phyloP scores from a whole-genome alignment of 2,329 filamentous ascomycete species.

The Penicillium palitans region DNA sequence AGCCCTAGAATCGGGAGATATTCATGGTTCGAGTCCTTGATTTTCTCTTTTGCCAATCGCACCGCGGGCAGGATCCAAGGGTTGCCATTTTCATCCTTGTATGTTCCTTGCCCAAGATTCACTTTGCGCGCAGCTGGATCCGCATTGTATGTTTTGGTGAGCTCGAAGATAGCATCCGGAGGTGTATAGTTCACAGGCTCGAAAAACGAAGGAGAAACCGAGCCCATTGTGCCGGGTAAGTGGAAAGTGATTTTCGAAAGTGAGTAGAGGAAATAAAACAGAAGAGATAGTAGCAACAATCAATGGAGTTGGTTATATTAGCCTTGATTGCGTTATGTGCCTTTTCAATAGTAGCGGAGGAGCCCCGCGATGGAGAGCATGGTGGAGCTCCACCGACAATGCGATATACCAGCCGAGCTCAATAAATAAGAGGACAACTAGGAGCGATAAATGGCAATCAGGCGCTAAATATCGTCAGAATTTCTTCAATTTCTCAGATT shows the following conservation, averaged over 20 bases:
- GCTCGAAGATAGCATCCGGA: not conserved
- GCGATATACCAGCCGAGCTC: not conserved
- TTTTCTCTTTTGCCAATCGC: not conserved
- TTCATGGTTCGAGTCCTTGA: not conserved
- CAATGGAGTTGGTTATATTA: not conserved
- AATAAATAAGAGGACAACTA: not conserved
- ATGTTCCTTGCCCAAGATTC: not conserved
- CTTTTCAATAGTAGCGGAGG: not conserved
- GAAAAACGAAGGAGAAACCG: not conserved
- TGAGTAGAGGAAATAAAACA: not conserved
- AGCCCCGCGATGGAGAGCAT: not conserved
- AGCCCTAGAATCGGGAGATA: not conserved
- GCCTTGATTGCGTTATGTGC: not conserved
- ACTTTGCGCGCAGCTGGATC: not conserved
- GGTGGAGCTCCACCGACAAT: constrained; percentile 1
- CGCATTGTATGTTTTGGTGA: not conserved
- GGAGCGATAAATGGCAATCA: not conserved
- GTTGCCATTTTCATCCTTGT: not conserved
- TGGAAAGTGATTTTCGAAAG: not conserved
- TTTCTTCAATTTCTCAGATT: not conserved
- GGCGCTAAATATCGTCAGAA: not conserved
- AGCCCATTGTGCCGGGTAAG: not conserved
- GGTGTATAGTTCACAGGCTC: not conserved
- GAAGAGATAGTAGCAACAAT: not conserved
- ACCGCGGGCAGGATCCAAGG: not conserved